Conservation (phyloP, 2,329 filamentous ascomycete species). For the Verticillium klebahnii region DNA sequence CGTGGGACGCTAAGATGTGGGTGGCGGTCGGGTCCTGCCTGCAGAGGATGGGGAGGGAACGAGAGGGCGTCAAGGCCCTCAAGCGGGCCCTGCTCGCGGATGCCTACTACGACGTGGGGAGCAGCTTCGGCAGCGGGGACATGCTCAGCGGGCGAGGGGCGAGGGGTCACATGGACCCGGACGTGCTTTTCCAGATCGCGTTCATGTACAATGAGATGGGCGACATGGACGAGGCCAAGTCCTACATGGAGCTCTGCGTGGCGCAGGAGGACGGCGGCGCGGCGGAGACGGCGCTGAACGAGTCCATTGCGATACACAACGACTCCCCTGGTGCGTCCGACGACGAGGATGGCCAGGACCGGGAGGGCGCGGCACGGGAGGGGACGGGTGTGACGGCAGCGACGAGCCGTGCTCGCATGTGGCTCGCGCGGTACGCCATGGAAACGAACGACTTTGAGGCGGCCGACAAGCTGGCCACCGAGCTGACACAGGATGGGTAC, state of each 20-base stretch:
- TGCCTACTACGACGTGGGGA: conserved; percentile 71
- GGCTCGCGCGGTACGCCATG: conserved; percentile 83
- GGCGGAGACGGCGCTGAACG: conserved; percentile 37
- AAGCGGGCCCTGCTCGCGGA: conserved; percentile 89
- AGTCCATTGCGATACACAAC: conserved; percentile 51
- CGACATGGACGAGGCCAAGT: conserved; percentile 74
- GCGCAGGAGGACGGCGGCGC: conserved; percentile 79
- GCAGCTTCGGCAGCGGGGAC: conserved; percentile 45
- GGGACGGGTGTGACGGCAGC: conserved; percentile 85
- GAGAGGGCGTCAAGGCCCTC: conserved; percentile 91
- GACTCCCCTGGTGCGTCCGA: conserved; percentile 41
- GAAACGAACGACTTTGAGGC: conserved; percentile 68
- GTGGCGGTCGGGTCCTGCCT: conserved; percentile 90
- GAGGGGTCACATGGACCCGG: conserved; percentile 71
- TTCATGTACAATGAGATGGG: conserved; percentile 78
- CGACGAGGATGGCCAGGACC: conserved; percentile 23
- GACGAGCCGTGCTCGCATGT: conserved; percentile 88
- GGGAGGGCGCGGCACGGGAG: conserved; percentile 26
- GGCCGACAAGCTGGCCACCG: conserved; percentile 77
- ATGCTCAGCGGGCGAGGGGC: conserved; percentile 44
- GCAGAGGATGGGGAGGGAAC: conserved; percentile 78
- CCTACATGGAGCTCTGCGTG: conserved; percentile 94
- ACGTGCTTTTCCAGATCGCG: conserved; percentile 86
- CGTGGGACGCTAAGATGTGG: conserved; percentile 99
- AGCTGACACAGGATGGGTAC: conserved; percentile 91